Base-by-base conservation (phyloP, 2,329 filamentous ascomycete species). In the Pseudocercospora musae region DNA sequence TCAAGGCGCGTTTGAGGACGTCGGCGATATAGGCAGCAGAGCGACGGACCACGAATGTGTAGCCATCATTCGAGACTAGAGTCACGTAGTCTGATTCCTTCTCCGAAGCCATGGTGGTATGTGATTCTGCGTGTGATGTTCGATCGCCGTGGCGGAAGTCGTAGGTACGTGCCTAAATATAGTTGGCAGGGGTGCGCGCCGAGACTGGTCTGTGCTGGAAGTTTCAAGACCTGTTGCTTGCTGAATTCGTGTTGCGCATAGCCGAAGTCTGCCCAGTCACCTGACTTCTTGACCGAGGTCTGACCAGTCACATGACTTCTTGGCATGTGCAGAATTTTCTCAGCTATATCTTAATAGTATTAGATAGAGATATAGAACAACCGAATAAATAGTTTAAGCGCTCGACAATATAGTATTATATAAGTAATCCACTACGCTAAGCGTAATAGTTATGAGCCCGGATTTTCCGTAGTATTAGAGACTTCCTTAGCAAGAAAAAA, bases 1-100 rank as follows among this genome's bases (percentile, higher is more conserved):
- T 87, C 63, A 94, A 79, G 85, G 91, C 92, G 74, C 86, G 84
- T 78, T 86, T 89, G 78, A 94, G 89, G 62, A 87, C 84, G 33
- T 87, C 87, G 69, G 89, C 90, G 71, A 90, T 80, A 71, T 85
- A 81, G 63, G 89, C 86, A 2, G 89, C 87, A 55, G 90, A 88
- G 58, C 89, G 86, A 59, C 89, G 80, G 57, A 93, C 82, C 66
- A 90, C 85, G 74, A 91, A 93, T 78, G 92, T 89, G 74, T 87
- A 92, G 70, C 85, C 89, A 76, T 94, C 90, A 68, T 81, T 84
- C 0, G 89, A 92, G 46, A 92, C 82, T 57, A 94, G 85, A 4
- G 90, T 93, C 67, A 93, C 84, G 76, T 92, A 93, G 72, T 91
- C 87, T 77, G 84, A 85, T 10, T 42, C 42, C 0, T 23, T 46